Percentiles rank a stretch among this genome's conserved stretches.
These are phyloP conservation scores for Acanthochlamys bracteata DNA, from an alignment of 106 monocot genomes.

Conservation along the genomic window DNA sequence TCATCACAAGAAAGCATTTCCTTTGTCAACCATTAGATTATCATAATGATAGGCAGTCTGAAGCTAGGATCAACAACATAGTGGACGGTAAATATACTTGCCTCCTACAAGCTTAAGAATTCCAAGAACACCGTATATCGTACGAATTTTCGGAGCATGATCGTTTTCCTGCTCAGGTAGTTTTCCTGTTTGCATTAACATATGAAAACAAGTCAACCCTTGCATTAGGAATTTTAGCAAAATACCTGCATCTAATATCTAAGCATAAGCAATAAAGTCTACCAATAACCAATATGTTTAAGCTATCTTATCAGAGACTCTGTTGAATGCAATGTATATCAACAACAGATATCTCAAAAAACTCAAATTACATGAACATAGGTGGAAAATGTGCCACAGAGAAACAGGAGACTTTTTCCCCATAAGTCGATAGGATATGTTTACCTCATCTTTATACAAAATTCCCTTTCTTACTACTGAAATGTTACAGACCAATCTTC, in stretches of 20 bases:
- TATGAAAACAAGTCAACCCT: neutral
- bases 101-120: conserved; percentile 82
- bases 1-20: neutral
- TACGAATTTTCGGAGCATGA: conserved; percentile 47
- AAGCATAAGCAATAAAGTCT: neutral
- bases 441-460: too few relatives aligned
- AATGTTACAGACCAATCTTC: too few relatives aligned
- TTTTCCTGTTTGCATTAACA: conserved; percentile 35
- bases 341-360: too few relatives aligned
- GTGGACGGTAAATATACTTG: conserved; percentile 15
- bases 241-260: neutral
- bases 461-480: too few relatives aligned
- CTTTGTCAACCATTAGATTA: neutral
- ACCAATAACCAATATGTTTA: neutral
- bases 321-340: too few relatives aligned
- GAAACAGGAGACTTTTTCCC: too few relatives aligned
- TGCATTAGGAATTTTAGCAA: neutral
- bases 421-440: too few relatives aligned
- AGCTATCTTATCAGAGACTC: neutral
- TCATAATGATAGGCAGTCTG: neutral
- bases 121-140: conserved; percentile 73
- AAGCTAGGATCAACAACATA: neutral
- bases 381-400: too few relatives aligned
- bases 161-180: conserved; percentile 32
- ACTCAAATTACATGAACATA: too few relatives aligned